Evolutionary conservation across 2,329 filamentous ascomycete species (phyloP).

Genomic region (Ophiostoma novo-ulmi): DNA sequence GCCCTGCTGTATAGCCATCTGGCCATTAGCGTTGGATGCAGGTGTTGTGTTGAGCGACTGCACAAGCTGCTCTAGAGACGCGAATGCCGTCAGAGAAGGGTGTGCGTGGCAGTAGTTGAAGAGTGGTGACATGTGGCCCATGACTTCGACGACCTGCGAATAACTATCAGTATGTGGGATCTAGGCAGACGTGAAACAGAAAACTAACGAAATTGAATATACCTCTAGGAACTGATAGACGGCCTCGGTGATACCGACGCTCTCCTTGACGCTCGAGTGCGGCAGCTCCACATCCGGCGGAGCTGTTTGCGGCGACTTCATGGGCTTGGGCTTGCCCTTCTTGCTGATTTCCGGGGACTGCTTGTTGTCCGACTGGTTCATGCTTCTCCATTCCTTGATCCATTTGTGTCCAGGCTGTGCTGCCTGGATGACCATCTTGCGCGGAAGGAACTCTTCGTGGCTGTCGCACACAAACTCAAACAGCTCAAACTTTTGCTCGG

Average conservation of each 20-base stretch:
- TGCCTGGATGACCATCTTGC: constrained; percentile 57
- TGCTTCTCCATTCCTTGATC: constrained; percentile 60
- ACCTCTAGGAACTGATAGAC: constrained; percentile 60
- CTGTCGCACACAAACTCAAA: constrained; percentile 73
- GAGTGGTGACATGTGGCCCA: constrained; percentile 61
- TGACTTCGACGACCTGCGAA: constrained; percentile 53
- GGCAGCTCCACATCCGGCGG: constrained; percentile 60
- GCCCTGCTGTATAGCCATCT: constrained; percentile 42
- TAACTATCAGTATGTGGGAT: constrained; percentile 28
- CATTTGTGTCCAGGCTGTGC: constrained; percentile 59
- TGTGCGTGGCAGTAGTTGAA: constrained; percentile 55
- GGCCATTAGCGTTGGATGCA: constrained; percentile 44
- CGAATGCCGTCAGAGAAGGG: constrained; percentile 50
- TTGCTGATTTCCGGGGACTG: constrained; percentile 63
- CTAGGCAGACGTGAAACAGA: constrained; percentile 30
- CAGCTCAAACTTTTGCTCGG: constrained; percentile 72
- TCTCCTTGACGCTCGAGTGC: constrained; percentile 50
- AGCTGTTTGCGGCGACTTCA: constrained; percentile 55
- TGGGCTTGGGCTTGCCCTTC: constrained; percentile 54
- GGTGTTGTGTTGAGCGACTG: constrained; percentile 39
- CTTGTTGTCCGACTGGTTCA: constrained; percentile 54
- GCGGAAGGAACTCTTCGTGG: constrained; percentile 80
- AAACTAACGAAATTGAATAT: constrained; percentile 36
- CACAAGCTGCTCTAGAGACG: constrained; percentile 58
- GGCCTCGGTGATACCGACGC: constrained; percentile 55